Base-by-base conservation (phyloP, 2,329 filamentous ascomycete genomes). In the Podosphaera fusca region DNA sequence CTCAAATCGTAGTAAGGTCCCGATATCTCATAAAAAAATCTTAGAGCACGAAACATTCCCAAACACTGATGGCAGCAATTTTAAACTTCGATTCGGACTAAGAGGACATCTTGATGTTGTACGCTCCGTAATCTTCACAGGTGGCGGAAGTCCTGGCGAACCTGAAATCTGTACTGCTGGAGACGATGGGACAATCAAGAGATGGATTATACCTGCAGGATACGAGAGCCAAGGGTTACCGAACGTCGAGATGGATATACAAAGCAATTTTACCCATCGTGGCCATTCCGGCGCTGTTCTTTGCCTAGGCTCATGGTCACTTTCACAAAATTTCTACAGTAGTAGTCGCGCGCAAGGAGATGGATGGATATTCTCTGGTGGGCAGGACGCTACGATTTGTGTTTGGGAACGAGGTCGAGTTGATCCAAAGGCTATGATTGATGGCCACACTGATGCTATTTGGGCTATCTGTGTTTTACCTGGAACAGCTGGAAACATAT, bases 301-400 rank as follows among this genome's bases (percentile, higher is more conserved):
- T 46, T 87, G 81, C 49, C 72, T 98, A 33, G 83, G 90, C 0
- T 85, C 90, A 2, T 95, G 87, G 75, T 88, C 87, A 1, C 82
- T 87, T 1, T 83, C 87, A 1, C 85, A 86, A 33, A 92, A 86
- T 66, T 95, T 95, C 67, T 85, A 87, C 6, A 94, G 87, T 21
- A 87, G 89, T 40, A 88, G 89, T 5, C 81, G 89, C 60, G 87
- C 86, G 6, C 81, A 85, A 64, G 90, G 90, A 36, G 92, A 96
- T 64, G 92, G 92, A 34, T 98, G 92, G 92, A 89, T 98, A 62
- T 98, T 98, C 70, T 96, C 90, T 4, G 92, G 92, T 59, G 92
- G 92, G 3, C 88, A 95, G 68, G 92, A 98, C 69, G 81, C 86
- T 21, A 94, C 87, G 5, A 82, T 98, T 42, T 81, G 89, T 35